These are phyloP conservation scores for Colletotrichum liriopes DNA, from an alignment of 2,329 filamentous ascomycete species.

Conservation along the genomic window DNA sequence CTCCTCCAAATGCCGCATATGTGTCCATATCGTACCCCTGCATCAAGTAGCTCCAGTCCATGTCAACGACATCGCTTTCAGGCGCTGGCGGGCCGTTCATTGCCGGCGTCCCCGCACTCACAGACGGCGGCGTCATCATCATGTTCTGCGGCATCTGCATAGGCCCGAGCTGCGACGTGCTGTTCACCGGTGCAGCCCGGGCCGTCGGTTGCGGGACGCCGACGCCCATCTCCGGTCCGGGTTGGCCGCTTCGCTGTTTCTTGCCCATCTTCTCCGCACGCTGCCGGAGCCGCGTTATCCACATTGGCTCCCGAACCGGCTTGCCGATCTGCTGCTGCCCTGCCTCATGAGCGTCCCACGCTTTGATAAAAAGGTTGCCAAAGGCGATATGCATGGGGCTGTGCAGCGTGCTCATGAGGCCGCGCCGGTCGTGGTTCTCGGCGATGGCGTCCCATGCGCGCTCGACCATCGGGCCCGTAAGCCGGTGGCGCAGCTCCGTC, in stretches of 20 bases:
- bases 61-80: slow-evolving; percentile 54
- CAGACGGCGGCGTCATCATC: slow-evolving; percentile 52
- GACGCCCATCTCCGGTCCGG: slow-evolving; percentile 18
- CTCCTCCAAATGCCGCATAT: slow-evolving; percentile 50
- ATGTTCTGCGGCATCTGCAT: slow-evolving; percentile 48
- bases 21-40: slow-evolving; percentile 56
- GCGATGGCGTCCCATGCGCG: slow-evolving; percentile 72
- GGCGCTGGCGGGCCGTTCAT: slow-evolving; percentile 43
- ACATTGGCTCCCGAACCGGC: slow-evolving; percentile 59
- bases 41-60: slow-evolving; percentile 67
- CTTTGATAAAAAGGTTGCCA: slow-evolving; percentile 71
- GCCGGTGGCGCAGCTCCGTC: slow-evolving; percentile 68
- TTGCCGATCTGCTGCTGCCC: slow-evolving; percentile 63
- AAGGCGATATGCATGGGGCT: slow-evolving; percentile 73
- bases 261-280: slow-evolving; percentile 55
- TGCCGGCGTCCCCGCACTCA: slow-evolving; percentile 45
- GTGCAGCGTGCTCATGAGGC: slow-evolving; percentile 64
- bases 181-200: slow-evolving; percentile 48
- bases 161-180: slow-evolving; percentile 43
- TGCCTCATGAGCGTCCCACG: slow-evolving; percentile 72
- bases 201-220: slow-evolving; percentile 44
- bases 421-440: slow-evolving; percentile 68
- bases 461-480: slow-evolving; percentile 70
- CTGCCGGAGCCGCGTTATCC: slow-evolving; percentile 65
- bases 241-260: slow-evolving; percentile 39